phyloP scores from a whole-genome alignment of 257 asterid species.

The Craterostigma plantagineum region DNA sequence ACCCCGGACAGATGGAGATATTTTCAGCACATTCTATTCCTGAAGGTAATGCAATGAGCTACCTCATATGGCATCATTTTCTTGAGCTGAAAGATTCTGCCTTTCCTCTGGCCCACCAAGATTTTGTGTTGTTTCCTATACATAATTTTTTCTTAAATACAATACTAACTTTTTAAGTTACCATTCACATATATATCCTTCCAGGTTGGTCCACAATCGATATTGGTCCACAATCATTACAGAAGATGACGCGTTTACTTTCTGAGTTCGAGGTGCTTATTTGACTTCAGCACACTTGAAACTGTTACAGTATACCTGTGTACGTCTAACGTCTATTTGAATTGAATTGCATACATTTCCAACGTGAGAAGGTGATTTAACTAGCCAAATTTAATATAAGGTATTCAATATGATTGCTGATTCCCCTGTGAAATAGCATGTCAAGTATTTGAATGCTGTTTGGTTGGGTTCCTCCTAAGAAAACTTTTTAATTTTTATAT shows the following conservation, averaged over 20 bases:
- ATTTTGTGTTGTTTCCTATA: neutral
- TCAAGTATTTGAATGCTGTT: neutral
- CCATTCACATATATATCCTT: conserved; percentile 7
- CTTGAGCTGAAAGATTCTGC: neutral
- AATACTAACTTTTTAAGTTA: neutral
- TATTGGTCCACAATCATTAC: conserved; percentile 68
- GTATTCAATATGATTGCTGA: neutral
- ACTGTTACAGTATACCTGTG: neutral
- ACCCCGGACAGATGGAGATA: conserved; percentile 20
- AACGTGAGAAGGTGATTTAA: too few relatives aligned
- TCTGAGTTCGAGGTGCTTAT: conserved; percentile 51
- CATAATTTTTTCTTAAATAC: neutral
- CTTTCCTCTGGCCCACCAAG: conserved; percentile 1
- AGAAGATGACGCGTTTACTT: conserved; percentile 33
- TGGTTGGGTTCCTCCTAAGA: conserved; percentile 7
- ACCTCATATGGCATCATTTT: conserved; percentile 2
- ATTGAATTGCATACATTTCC: too few relatives aligned
- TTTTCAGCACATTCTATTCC: conserved; percentile 27
- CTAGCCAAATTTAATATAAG: neutral
- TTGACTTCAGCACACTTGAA: neutral
- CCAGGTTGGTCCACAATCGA: conserved; percentile 83
- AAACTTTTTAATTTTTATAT: conserved; percentile 2
- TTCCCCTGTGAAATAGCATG: neutral
- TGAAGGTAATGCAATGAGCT: conserved; percentile 32
- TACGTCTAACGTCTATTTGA: too few relatives aligned